Evolutionary conservation across 768 basidiomycete genomes (phyloP).

Genomic region (Lactifluus rugatus): DNA sequence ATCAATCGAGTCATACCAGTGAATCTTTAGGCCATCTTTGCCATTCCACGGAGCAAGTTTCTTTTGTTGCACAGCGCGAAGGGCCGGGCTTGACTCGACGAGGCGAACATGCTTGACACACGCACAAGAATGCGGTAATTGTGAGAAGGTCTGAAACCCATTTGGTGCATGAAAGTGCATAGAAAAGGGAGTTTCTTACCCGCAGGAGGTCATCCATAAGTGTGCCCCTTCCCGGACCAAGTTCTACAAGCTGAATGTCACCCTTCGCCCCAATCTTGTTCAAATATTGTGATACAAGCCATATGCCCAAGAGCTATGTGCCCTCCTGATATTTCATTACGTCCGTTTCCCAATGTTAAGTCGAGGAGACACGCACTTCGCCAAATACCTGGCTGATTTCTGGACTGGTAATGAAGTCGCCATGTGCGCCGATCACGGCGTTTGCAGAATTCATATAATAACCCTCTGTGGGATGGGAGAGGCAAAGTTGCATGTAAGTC

Average conservation of each 20-base stretch:
- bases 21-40: slow-evolving; percentile 31
- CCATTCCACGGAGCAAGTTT: slow-evolving; percentile 33
- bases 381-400: slow-evolving; percentile 96
- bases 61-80: slow-evolving; percentile 53
- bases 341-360: slow-evolving; percentile 18
- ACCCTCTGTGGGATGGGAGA: slow-evolving; percentile 82
- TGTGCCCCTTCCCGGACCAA: slow-evolving; percentile 91
- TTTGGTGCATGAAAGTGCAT: not conserved
- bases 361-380: slow-evolving; percentile 50
- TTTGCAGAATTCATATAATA: slow-evolving; percentile 79
- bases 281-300: slow-evolving; percentile 74
- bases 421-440: slow-evolving; percentile 72
- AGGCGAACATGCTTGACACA: slow-evolving; percentile 49
- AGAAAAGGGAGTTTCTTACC: slow-evolving; percentile 36
- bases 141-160: slow-evolving; percentile 38
- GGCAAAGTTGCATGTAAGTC: slow-evolving; percentile 85
- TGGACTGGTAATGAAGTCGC: slow-evolving; percentile 95
- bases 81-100: slow-evolving; percentile 67
- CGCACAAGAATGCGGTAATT: slow-evolving; percentile 32
- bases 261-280: slow-evolving; percentile 37
- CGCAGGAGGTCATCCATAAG: slow-evolving; percentile 83
- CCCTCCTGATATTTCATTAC: slow-evolving; percentile 32
- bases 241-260: slow-evolving; percentile 68
- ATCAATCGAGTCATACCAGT: slow-evolving; percentile 69
- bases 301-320: slow-evolving; percentile 72